Evolutionary conservation across 768 basidiomycete species (phyloP), one percentile per base, ranked within the genome.

Genomic region (Pholiota microspora): DNA sequence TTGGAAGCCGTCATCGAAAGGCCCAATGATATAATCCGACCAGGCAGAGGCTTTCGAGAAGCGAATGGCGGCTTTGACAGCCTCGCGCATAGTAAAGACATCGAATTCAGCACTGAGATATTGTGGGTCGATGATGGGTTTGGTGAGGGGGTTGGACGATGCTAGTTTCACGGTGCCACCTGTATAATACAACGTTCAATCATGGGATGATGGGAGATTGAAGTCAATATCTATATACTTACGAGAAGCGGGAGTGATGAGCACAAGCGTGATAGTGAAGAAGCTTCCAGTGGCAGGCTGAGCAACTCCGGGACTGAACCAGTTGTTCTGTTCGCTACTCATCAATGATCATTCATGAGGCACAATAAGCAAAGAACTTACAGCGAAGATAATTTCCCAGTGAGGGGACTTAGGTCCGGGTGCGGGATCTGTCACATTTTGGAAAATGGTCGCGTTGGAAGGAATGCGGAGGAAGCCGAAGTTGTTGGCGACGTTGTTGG

Each of bases 91-190:
- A 4, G 64, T 61, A 15, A 57, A 56, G 7, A 68, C 53, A 49
- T 72, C 72, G 40, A 67, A 65, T 7, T 58, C 57, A 12, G 60
- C 61, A 18, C 44, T 61, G 24, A 77, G 70, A 67, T 77, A 75
- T 36, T 73, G 72, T 1, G 79, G 77, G 60, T 83, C 71, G 63
- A 83, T 79, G n/a, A 67, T 29, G 0, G 82, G 80, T 24, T 64
- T 49, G 34, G 70, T 67, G 67, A 83, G 80, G 13, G 80, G 73
- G 59, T 75, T 64, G n/a, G 67, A 69, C 24, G 77, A 75, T 38
- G 68, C 73, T 31, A 82, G 52, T 13, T 61, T 68, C n/a, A 75
- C 56, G 7, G 62, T 62, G 10, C 75, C 76, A 52, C 72, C 74
- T 76, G 50, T 8, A 18, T 23, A 42, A 21, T 7, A 9, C 27